Evolutionary conservation across 768 basidiomycete species (phyloP).

Genomic region (Austroboletus festivus): DNA sequence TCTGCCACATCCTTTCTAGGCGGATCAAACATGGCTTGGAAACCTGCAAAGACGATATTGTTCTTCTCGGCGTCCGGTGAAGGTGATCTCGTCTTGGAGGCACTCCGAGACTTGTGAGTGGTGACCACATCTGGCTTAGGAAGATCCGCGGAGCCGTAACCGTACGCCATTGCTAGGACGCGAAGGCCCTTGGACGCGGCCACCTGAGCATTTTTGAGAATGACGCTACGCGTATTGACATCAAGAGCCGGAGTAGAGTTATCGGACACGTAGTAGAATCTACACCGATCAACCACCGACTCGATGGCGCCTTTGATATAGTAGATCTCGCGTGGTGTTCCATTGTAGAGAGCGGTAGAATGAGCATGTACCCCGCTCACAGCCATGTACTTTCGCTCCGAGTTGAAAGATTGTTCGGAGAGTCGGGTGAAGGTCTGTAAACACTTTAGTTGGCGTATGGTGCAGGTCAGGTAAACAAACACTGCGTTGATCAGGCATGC

Average conservation of each 20-base stretch:
- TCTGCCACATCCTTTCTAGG: constrained; percentile 92
- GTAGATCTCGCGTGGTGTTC: constrained; percentile 63
- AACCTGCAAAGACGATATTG: constrained; percentile 86
- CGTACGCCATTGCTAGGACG: constrained; percentile 90
- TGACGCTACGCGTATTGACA: constrained; percentile 58
- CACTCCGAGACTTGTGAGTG: constrained; percentile 18
- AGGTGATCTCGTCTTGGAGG: constrained; percentile 29
- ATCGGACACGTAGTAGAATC: constrained; percentile 85
- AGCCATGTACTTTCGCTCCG: constrained; percentile 92
- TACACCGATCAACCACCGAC: constrained; percentile 79
- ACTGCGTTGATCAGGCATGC: constrained; percentile 63
- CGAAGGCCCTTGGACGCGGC: constrained; percentile 77
- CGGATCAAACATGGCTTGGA: constrained; percentile 94
- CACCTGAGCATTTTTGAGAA: constrained; percentile 66
- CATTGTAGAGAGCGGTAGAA: constrained; percentile 26
- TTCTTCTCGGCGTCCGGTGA: constrained; percentile 35
- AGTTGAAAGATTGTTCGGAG: constrained; percentile 88
- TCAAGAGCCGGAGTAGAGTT: constrained; percentile 85
- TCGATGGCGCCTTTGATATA: constrained; percentile 95
- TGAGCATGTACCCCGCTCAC: constrained; percentile 67
- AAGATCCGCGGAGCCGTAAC: constrained; percentile 57
- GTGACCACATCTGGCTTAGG: constrained; percentile 20
- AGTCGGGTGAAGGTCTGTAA: constrained; percentile 62
- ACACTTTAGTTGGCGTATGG: constrained; percentile 4
- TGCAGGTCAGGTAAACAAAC: constrained; percentile 40